Evolutionary conservation across 352 stramenopile species (phyloP).

Genomic region (Plasmopara muralis): DNA sequence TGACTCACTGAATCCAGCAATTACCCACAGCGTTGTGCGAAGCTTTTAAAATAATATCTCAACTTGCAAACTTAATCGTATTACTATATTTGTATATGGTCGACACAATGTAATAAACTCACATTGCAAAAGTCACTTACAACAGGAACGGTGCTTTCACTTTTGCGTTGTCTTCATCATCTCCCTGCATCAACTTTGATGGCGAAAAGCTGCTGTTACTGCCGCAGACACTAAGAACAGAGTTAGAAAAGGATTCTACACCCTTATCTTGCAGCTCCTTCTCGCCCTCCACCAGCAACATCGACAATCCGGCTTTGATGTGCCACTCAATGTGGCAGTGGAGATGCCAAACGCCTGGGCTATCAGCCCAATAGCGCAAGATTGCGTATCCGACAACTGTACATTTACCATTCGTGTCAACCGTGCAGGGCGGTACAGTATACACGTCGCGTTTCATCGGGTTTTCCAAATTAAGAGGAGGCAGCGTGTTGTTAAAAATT

Average conservation of each 20-base stretch:
- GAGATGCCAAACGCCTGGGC: constrained; percentile 31
- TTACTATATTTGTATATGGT: no score
- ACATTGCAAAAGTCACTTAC: no score
- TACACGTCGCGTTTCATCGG: constrained; percentile 28
- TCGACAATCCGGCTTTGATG: constrained; percentile 23
- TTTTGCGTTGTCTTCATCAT: no score
- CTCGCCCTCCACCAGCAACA: constrained; percentile 25
- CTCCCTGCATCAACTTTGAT: background rate
- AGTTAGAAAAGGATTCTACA: constrained; percentile 9
- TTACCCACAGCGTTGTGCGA: no score
- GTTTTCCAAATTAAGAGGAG: constrained; percentile 22
- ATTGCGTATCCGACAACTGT: constrained; percentile 23
- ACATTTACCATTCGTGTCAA: constrained; percentile 15
- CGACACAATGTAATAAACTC: no score
- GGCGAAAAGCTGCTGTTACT: constrained; percentile 9
- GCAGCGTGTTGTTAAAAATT: constrained; percentile 14
- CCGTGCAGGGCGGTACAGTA: constrained; percentile 23
- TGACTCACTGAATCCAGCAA: no score
- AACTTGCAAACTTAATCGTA: no score
- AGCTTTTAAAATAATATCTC: no score
- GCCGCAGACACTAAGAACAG: constrained; percentile 16
- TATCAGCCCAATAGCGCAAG: constrained; percentile 32
- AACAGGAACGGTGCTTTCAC: no score
- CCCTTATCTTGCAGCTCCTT: constrained; percentile 15
- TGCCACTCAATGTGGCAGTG: constrained; percentile 43